These are phyloP conservation scores for Pachysolen tannophilus DNA, from an alignment of 805 yeast genomes.

Conservation along the genomic window DNA sequence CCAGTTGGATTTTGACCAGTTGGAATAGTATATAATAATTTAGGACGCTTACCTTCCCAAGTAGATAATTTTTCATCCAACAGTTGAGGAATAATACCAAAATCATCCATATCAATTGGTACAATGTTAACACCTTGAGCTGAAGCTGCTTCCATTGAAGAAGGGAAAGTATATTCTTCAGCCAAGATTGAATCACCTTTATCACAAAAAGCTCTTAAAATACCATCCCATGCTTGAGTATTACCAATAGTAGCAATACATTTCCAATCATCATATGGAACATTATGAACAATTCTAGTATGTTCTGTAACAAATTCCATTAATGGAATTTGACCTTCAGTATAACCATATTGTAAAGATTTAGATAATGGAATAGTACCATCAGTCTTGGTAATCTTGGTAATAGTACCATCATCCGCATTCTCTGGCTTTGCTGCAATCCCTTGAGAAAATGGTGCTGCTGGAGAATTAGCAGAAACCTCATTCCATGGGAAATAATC, in stretches of 20 bases:
- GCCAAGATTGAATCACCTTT: conserved; percentile 63
- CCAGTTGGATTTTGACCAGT: conserved; percentile 99
- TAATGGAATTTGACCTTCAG: conserved; percentile 75
- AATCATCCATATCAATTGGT: conserved; percentile 61
- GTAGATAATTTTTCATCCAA: conserved; percentile 45
- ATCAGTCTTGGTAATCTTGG: conserved; percentile 34
- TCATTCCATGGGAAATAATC: conserved; percentile 90
- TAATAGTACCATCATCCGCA: conserved; percentile 23
- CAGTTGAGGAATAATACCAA: conserved; percentile 53
- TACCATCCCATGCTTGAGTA: conserved; percentile 89
- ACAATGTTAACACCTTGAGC: conserved; percentile 53
- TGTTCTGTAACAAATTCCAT: conserved; percentile 67
- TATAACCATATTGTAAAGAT: conserved; percentile 87
- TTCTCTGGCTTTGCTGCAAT: conserved; percentile 52
- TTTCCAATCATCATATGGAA: conserved; percentile 67
- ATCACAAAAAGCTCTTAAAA: conserved; percentile 49
- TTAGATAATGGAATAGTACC: conserved; percentile 67
- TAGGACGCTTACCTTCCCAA: conserved; percentile 63
- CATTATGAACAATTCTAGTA: conserved; percentile 44
- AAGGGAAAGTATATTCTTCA: conserved; percentile 70
- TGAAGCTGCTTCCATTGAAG: conserved; percentile 63
- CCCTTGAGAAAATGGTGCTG: conserved; percentile 74
- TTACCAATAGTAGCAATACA: conserved; percentile 70
- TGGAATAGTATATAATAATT: conserved; percentile 80
- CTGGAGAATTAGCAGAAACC: conserved; percentile 61